phyloP scores from a whole-genome alignment of 169 alveolate genomes.

The Neospora caninum region DNA sequence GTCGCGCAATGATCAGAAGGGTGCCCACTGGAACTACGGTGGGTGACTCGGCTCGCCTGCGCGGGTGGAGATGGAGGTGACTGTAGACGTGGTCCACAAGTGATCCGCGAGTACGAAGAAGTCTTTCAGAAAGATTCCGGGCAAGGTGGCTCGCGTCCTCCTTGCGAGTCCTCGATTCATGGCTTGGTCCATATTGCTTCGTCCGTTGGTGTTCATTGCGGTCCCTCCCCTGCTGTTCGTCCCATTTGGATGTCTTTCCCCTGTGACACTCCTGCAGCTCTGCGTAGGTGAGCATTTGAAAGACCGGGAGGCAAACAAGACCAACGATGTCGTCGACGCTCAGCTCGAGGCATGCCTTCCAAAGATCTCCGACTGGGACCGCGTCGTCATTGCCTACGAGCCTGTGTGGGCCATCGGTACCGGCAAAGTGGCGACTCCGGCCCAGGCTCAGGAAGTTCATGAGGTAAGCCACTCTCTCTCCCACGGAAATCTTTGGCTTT shows the following conservation, averaged over 20 bases:
- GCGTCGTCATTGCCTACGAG: constrained; percentile 98
- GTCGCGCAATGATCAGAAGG: background rate
- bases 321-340: constrained; percentile 90
- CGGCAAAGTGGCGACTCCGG: constrained; percentile 97
- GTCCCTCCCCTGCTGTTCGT: background rate
- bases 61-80: no score
- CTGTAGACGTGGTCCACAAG: no score
- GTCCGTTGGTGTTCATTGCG: no score
- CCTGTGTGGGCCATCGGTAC: constrained; percentile 99
- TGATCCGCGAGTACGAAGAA: no score
- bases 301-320: constrained; percentile 94
- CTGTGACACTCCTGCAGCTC: constrained; percentile 50
- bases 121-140: no score
- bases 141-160: no score
- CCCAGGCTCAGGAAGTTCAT: constrained; percentile 97
- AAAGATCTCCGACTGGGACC: constrained; percentile 85
- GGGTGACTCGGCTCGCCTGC: background rate
- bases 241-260: background rate
- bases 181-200: no score
- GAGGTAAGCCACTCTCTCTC: constrained; percentile 71
- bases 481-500: background rate
- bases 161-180: no score
- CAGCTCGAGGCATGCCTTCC: constrained; percentile 87
- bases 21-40: background rate
- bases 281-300: constrained; percentile 97